Base-by-base conservation (phyloP, 2,329 filamentous ascomycete genomes). In the Penicillium carneum region DNA sequence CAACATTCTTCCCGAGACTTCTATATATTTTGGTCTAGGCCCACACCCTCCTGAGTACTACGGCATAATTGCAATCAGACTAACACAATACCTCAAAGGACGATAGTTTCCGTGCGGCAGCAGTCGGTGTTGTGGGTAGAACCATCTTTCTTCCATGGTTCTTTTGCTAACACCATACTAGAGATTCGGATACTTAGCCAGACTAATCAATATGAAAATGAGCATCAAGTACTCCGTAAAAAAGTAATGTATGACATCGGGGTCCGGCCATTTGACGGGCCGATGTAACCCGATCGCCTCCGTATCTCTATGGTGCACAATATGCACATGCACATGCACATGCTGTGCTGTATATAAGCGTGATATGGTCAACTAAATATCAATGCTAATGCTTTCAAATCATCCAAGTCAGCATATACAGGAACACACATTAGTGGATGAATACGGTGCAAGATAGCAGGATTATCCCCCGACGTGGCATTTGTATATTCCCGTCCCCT, bases 401-500 rank as follows among this genome's bases (percentile, higher is more conserved):
- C 9, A n/a, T 18, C 4, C 10, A 33, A 45, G 14, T 26, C 14
- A 23, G 12, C 20, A 36, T 5, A 47, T 38, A 20, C 20, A 26
- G 14, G 3, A 14, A 43, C 16, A 26, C 16, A 9, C 8, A 38
- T 33, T 29, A 12, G 29, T 26, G 10, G 5, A 23, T 33, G 29
- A 34, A 31, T 20, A 16, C n/a, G 29, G 12, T 18, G 33, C 14
- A 5, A 36, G 36, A 49, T 36, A 49, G 9, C 5, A 16, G n/a
- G 29, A 3, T 49, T 36, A 49, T 38, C 6, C 38, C 23, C 38
- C 34, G 18, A 29, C 34, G 23, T 36, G 34, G 33, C 16, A 26
- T 18, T 36, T 47, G 23, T 20, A 59, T 54, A 33, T 54, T 43
- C 20, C 52, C 57, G 55, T 55, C 60, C 62, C 63, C 29, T 53